Base-by-base conservation (phyloP, 306 rosid genomes). In the Cicer pinnatifidum region DNA sequence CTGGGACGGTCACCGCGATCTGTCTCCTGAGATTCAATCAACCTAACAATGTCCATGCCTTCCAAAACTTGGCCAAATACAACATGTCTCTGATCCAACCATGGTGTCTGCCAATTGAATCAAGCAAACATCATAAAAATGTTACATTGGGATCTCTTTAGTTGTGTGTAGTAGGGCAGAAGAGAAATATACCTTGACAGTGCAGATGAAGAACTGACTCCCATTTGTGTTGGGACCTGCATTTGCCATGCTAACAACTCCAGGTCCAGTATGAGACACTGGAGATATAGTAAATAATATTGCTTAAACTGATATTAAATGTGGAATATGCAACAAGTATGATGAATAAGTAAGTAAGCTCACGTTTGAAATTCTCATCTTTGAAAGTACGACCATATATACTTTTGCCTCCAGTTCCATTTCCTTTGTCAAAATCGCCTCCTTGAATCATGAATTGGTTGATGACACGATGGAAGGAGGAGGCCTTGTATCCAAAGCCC, bases 381-480 rank as follows among this genome's bases (percentile, higher is more conserved):
- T 87, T 94, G 79, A 94, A 94, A 37, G 96, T 94, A 52, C 97
- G 99, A 16, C 99, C 99, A 9, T 94, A 94, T 23, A 94, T 94
- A 58, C 99, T 94, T 80, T 91, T 91, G 68, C 99, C 97, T 77
- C 97, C 97, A 51, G 96, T 94, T 66, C 99, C 97, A 86, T 94
- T 94, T 75, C 96, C 96, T 57, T 94, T 94, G 50, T 89, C 97
- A 45, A 94, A 94, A 72, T 91, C 96, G 11, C 99, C 99, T 33
- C 96, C 99, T 84, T 94, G 99, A 83, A 94, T 91, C 99, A 94
- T 94, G 90, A 94, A 94, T 67, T 94, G 97, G 90, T 82, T 89
- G 82, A 94, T 94, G 28, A 94, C 96, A 8, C 96, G 99, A 70
- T 94, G 97, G 75, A 91, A 88, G 2, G 89, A 28, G 16, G 97